Evolutionary conservation across 225 moss, liverwort and hornwort genomes (phyloP), one percentile per base, ranked within the genome.

Genomic region (Marchantia polymorpha): DNA sequence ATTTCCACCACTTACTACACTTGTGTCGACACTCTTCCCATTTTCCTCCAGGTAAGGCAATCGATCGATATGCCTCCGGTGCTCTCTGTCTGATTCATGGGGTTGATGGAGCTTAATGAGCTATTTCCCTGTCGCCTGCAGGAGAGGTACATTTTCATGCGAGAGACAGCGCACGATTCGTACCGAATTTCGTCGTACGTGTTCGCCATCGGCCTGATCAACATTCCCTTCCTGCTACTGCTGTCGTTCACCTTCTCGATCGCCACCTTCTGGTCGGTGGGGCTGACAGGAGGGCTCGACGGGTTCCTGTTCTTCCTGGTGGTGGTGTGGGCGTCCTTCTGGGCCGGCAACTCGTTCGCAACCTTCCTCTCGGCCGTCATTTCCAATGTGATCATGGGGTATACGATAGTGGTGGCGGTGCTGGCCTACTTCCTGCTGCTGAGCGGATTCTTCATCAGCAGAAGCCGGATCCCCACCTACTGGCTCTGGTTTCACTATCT

Each of bases 141-240:
- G 87, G 94, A 96, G 52, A 87, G 89, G 8, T 90, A 91, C 56
- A 94, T 94, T 60, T 92, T 96, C 59, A 91, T 90, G 89, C 89
- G 88, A 17, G 96, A 96, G 86, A 92, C 91, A 0, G 74, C 91
- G 3, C 92, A 92, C 31, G 90, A 94, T 55, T 91, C 96, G 3
- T 96, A 96, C 52, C 94, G 92, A 67, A 91, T 91, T n/a, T 96
- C 96, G 25, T 94, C 94, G 0, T 96, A 96, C 46, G 90, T 94
- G 61, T 80, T 96, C 22, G 91, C 96, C 22, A 86, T 87, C 50
- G 90, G 91, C 4, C 82, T 96, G 5, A 76, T 91, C 78, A 94
- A 91, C n/a, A 65, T 96, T 48, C 92, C 94, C 3, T 91, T 91
- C 17, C 76, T 96, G 61, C 82, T 90, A 0, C 7, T 89, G 2